Base-by-base conservation (phyloP, 2,329 filamentous ascomycete genomes). In the Macrophomina phaseolina region DNA sequence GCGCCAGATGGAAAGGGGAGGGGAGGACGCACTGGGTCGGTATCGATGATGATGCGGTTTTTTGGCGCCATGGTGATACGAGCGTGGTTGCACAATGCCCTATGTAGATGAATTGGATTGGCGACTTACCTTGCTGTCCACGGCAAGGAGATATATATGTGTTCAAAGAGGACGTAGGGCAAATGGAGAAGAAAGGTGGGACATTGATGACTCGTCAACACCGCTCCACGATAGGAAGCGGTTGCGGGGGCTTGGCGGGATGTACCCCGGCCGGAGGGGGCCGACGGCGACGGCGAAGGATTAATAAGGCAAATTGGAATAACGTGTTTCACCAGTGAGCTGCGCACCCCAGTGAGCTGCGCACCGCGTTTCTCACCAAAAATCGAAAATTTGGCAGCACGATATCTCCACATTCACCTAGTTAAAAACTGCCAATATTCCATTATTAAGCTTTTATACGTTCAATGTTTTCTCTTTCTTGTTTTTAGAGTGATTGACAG, bases 41-140 rank as follows among this genome's bases (percentile, higher is more conserved):
- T 98, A 76, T 99, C 95, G 74, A 99, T 95, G 73, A 99, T 97
- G 72, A 99, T 90, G 40, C 63, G 51, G 40, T 42, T 65, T 30
- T 38, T 36, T 5, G 45, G 58, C 5, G 58, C 45, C 42, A 60
- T 60, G 55, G 23, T 46, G 40, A 9, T 38, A 55, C n/a, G 11
- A 28, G 34, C 16, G 5, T n/a, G 16, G 52, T 40, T 11, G 7
- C 8, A 55, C 52, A 14, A 23, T n/a, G 32, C 11, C 28, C 28
- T 34, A 18, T 23, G 23, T 23, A 23, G 23, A 7, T 16, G 12
- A 14, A 18, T 28, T 16, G 5, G 6, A 14, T 34, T 16, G 12
- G 28, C 28, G 28, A 52, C 23, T 12, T 14, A 14, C 30, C 28
- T 14, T 16, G 51, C 9, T 16, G 32, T 52, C 28, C 9, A 8